Conservation (phyloP, 164 flowering plant species). For the Amborella trichopoda region DNA sequence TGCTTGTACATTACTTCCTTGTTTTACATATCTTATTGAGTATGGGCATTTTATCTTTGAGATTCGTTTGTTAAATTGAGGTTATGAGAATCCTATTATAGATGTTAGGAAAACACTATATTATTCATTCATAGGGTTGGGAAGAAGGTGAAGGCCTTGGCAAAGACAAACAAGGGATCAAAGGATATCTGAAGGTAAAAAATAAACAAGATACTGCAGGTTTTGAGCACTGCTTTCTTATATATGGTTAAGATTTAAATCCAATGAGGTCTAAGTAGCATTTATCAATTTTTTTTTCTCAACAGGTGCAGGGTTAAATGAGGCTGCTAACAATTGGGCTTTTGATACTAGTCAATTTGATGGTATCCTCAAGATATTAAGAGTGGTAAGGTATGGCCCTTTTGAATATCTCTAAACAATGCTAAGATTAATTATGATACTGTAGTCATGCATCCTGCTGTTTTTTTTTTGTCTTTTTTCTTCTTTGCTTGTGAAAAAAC, state of each 20-base stretch:
- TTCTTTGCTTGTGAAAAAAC: neutral
- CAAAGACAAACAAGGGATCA: conserved; percentile 96
- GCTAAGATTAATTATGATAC: neutral
- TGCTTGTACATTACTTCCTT: too few relatives aligned
- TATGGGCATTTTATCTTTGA: too few relatives aligned
- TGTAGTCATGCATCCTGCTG: too few relatives aligned
- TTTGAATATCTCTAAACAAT: neutral
- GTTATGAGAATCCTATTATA: too few relatives aligned
- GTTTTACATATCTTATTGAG: too few relatives aligned
- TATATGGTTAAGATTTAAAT: neutral
- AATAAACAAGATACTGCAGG: conserved; percentile 90
- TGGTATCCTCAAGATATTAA: conserved; percentile 71
- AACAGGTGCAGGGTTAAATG: conserved; percentile 72
- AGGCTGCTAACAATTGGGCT: conserved; percentile 69
- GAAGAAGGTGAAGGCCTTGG: conserved; percentile 99
- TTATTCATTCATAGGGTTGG: conserved; percentile 60
- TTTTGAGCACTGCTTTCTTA: conserved; percentile 12
- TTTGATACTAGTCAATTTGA: conserved; percentile 93
- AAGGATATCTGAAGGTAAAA: conserved; percentile 68
- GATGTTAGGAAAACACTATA: too few relatives aligned
- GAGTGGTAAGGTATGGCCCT: conserved; percentile 51
- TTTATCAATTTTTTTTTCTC: neutral
- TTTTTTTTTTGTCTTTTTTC: neutral
- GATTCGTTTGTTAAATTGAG: too few relatives aligned
- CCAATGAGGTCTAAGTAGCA: neutral